Evolutionary conservation across 1,139 yeast genomes (phyloP).

Genomic region (Spathaspora jeffriesii): DNA sequence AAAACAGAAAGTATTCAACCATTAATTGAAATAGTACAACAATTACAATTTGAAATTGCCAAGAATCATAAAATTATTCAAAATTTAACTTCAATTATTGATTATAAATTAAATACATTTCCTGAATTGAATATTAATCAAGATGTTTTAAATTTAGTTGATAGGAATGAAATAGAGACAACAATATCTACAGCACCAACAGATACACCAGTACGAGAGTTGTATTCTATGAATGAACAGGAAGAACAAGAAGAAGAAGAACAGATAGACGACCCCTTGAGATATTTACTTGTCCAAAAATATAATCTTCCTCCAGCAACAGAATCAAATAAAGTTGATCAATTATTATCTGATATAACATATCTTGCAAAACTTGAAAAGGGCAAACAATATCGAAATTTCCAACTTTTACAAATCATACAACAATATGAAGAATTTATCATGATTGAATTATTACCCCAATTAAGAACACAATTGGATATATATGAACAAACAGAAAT

Average conservation of each 20-base stretch:
- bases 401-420: conserved; percentile 22
- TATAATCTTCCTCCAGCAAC: conserved; percentile 12
- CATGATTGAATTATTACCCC: conserved; percentile 27
- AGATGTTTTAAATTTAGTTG: conserved; percentile 3
- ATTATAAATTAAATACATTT: conserved; percentile 17
- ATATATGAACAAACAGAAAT: conserved; percentile 9
- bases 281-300: conserved; percentile 17
- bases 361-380: conserved; percentile 22
- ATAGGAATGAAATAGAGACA: too few relatives aligned
- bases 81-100: conserved; percentile 24
- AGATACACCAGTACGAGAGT: too few relatives aligned
- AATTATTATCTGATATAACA: conserved; percentile 25
- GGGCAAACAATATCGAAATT: conserved; percentile 20
- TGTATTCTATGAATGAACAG: conserved; percentile 5
- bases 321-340: conserved; percentile 13
- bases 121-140: conserved; percentile 17
- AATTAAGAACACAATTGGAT: conserved; percentile 23
- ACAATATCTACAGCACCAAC: too few relatives aligned
- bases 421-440: conserved; percentile 31
- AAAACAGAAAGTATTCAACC: conserved; percentile 42
- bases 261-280: conserved; percentile 15
- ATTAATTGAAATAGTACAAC: conserved; percentile 22
- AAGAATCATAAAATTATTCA: conserved; percentile 25
- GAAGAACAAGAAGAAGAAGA: conserved; percentile 4
- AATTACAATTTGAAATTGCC: conserved; percentile 22